Percentiles rank a stretch among this genome's conserved stretches.
Evolutionary conservation across 2,329 filamentous ascomycete genomes (phyloP).

Genomic region (Microsporum ferrugineum): DNA sequence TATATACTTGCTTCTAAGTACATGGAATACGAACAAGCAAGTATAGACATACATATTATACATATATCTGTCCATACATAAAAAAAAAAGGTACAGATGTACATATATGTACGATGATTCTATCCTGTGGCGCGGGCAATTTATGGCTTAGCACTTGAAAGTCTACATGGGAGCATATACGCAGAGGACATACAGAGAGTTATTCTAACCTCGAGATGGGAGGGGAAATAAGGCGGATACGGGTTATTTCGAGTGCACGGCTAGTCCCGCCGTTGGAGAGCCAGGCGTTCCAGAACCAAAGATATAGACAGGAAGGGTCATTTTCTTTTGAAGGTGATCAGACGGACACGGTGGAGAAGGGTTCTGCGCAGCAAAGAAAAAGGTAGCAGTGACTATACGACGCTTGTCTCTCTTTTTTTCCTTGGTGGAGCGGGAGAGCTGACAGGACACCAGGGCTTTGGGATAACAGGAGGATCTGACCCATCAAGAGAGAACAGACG

Average conservation of each 20-base stretch:
- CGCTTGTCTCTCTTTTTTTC: background rate
- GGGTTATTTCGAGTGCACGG: background rate
- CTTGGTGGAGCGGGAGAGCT: background rate
- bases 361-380: background rate
- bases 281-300: background rate
- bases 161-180: too few relatives aligned
- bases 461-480: slow-evolving; percentile 3
- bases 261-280: background rate
- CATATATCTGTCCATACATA: background rate
- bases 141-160: background rate
- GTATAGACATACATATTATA: background rate
- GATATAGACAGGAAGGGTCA: background rate
- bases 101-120: background rate
- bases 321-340: background rate
- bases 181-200: too few relatives aligned
- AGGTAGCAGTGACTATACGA: background rate
- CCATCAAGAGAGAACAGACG: background rate
- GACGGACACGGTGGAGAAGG: background rate
- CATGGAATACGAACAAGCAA: background rate
- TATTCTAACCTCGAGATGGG: too few relatives aligned
- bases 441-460: background rate
- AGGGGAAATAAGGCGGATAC: too few relatives aligned
- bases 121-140: background rate
- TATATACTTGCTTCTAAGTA: background rate
- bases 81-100: background rate